Base-by-base conservation (phyloP, 805 yeast genomes). In the Metschnikowia aberdeeniae region DNA sequence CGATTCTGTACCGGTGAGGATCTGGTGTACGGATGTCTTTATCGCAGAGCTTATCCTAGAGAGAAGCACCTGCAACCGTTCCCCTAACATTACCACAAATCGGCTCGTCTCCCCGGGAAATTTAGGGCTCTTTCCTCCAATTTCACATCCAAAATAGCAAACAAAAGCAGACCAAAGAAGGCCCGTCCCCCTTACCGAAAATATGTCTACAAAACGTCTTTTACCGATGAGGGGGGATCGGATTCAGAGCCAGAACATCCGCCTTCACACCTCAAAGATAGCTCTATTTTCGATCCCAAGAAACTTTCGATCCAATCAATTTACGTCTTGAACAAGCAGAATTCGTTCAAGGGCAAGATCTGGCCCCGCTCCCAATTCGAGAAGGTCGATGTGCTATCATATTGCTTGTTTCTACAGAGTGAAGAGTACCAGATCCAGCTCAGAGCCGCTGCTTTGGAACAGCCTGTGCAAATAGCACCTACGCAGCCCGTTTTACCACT, bases 151-250 rank as follows among this genome's bases (percentile, higher is more conserved):
- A 51, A 20, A 29, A 89, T 89, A 83, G 97, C 89, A 29, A 89
- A 89, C 66, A 89, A 89, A 64, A 68, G 90, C 58, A 77, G 97
- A 62, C 89, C 96, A 9, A 85, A 84, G 72, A 85, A 89, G 73
- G 72, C 77, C 38, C 81, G 83, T 51, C 89, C 89, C 45, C 89
- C 90, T 5, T 89, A 86, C 66, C 76, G 81, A 63, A 77, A 83
- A 63, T 88, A 87, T 62, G 89, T 77, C 37, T 81, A 80, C 54
- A 74, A 78, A 28, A 70, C 73, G 24, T 62, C 56, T 51, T 58
- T 54, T 40, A 57, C 62, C 5, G 60, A 54, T 29, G 56, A 46
- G 19, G 51, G 36, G 59, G 42, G 42, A 10, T 59, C 43, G 60
- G 61, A 32, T 11, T n/a, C 27, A 3, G 48, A 35, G 14, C 38